Evolutionary conservation across 169 alveolate genomes (phyloP).

Genomic region (Ichthyophthirius multifiliis): DNA sequence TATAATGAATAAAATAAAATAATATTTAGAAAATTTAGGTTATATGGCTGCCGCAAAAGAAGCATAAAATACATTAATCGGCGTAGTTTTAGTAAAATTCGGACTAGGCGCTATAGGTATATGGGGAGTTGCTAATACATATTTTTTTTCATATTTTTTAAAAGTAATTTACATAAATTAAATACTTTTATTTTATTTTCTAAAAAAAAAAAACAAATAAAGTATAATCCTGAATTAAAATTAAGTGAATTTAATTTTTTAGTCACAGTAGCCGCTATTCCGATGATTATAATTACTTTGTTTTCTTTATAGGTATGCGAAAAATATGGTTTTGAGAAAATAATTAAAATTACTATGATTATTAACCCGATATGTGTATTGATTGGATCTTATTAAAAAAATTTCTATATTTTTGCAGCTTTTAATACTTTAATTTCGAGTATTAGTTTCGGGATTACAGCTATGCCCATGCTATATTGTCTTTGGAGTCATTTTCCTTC

Average conservation of each 20-base stretch:
- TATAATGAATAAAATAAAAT: background rate
- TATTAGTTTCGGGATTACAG: background rate
- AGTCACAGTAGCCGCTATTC: background rate
- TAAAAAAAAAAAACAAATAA: background rate
- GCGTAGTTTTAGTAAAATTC: background rate
- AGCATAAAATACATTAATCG: background rate
- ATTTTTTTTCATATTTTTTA: background rate
- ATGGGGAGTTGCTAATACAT: background rate
- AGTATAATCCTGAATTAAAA: background rate
- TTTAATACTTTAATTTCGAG: background rate
- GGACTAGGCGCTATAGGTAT: slow-evolving; percentile 5
- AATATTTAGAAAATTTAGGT: background rate
- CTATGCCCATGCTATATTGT: background rate
- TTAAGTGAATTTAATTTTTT: background rate
- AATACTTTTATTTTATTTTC: background rate
- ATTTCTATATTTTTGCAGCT: background rate
- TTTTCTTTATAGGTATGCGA: background rate
- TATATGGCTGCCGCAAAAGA: background rate
- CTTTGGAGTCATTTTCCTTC: background rate
- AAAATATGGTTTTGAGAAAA: background rate
- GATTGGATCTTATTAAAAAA: background rate
- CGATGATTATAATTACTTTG: background rate
- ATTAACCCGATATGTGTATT: background rate
- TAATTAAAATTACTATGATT: background rate
- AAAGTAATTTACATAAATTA: background rate